Evolutionary conservation across 163 green algal species (phyloP), one percentile per base, ranked within the genome.

Genomic region (Scenedesmus sp.): DNA sequence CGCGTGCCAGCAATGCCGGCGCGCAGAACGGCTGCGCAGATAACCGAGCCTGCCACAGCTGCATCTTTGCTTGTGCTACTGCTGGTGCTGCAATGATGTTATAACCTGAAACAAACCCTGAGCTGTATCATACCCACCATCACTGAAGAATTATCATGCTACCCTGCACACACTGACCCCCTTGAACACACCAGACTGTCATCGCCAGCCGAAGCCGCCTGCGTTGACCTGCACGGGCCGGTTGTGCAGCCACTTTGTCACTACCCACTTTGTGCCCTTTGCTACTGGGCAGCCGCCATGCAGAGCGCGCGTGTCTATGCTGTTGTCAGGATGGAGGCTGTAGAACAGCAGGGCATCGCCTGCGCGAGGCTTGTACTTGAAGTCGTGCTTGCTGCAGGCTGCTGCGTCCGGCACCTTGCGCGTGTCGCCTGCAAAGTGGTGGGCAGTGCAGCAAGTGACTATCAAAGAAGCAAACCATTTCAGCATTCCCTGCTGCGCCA

Each of bases 281-380:
- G 12, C n/a, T 20, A 96, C 94, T 0, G 95, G 94, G 92, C 95
- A 96, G 40, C 88, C 93, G 6, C 92, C 91, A 56, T 96, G 94
- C 79, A 96, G 90, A 3, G 94, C 61, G 18, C 92, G 89, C 4
- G 87, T 46, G 86, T 96, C 89, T 9, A 95, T 43, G 33, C 56
- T 42, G 13, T 90, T 81, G 85, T 95, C 91, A 0, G 91, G 93
- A 15, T 61, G 72, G 9, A 91, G 51, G 49, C 61, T 90, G 85
- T 85, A 96, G 49, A 96, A 95, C 43, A 96, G 89, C 9, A 96
- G 65, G 0, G 93, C 94, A 81, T 95, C 93, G 24, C 94, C 94
- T 37, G 68, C 30, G 42, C 86, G 81, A 26, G 89, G 89, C 59
- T 86, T 93, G 81, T 91, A 89, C 78, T 91, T 91, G 40, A 94